Evolutionary conservation across 192 early-diverging fungal genomes (phyloP).

Genomic region (Globomyces pollinis-pini): DNA sequence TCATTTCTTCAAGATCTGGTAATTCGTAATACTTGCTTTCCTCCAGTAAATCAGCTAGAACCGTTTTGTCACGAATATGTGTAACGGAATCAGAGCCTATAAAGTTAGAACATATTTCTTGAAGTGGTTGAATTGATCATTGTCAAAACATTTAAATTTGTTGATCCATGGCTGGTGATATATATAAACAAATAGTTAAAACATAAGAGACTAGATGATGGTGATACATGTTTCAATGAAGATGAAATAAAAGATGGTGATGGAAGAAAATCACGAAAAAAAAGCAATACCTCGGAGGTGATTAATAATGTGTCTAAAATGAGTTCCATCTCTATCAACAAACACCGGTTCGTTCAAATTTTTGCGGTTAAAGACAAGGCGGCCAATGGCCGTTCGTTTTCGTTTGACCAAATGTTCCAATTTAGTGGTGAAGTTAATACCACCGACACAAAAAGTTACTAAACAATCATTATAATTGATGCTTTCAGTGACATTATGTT

Average conservation of each 20-base stretch:
- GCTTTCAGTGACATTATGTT: neutral
- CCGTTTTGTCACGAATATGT: conserved; percentile 4
- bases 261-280: no score
- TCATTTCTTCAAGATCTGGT: neutral
- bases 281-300: conserved; percentile 30
- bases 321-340: conserved; percentile 16
- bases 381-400: neutral
- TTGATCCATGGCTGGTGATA: no score
- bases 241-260: no score
- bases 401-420: neutral
- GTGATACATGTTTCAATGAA: no score
- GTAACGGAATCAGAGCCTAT: conserved; percentile 5
- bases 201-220: no score
- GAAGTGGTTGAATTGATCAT: no score
- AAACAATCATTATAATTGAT: conserved; percentile 7
- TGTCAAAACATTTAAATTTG: no score
- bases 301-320: conserved; percentile 43
- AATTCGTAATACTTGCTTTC: conserved; percentile 8
- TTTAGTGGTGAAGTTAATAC: conserved; percentile 4
- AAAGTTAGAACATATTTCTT: neutral
- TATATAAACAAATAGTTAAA: no score
- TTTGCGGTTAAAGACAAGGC: conserved; percentile 3
- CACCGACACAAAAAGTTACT: conserved; percentile 9
- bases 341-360: conserved; percentile 8
- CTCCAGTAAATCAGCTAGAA: conserved; percentile 1